These are phyloP conservation scores for Sequoiadendron giganteum DNA, from an alignment of 75 land plant species.

Conservation along the genomic window DNA sequence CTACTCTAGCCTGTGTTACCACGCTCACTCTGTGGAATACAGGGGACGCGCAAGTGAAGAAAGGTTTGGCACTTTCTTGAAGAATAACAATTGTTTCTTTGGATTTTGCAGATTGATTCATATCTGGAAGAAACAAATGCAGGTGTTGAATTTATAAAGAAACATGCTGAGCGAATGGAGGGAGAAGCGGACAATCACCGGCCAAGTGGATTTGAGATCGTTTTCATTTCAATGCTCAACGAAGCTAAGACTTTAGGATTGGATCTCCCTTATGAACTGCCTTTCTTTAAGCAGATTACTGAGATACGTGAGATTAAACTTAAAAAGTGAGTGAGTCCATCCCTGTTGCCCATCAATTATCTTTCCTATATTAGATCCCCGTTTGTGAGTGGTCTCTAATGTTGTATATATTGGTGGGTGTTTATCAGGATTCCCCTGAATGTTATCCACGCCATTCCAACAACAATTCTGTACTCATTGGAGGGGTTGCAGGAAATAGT, in stretches of 20 bases:
- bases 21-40: slow-evolving; percentile 32
- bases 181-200: slow-evolving; percentile 1
- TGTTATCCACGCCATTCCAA: slow-evolving; percentile 24
- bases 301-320: slow-evolving; percentile 10
- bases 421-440: slow-evolving; percentile 19
- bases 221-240: slow-evolving; percentile 16
- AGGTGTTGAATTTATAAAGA: slow-evolving; percentile 15
- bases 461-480: slow-evolving; percentile 22
- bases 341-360: background rate
- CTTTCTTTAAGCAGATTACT: background rate
- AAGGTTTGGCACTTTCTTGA: slow-evolving; percentile 15
- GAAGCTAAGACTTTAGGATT: slow-evolving; percentile 15
- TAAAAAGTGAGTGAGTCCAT: background rate
- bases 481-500: slow-evolving; percentile 25
- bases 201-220: slow-evolving; percentile 20
- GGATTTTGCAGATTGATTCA: no score
- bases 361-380: background rate
- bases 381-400: background rate
- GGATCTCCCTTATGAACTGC: slow-evolving; percentile 16
- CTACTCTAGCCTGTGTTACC: slow-evolving; percentile 43
- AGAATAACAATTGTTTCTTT: background rate
- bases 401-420: background rate
- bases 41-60: slow-evolving; percentile 20
- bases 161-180: background rate
- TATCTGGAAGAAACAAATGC: background rate